Base-by-base conservation (phyloP, 176 grass and related monocot species). In the Cymbopogon citratus region DNA sequence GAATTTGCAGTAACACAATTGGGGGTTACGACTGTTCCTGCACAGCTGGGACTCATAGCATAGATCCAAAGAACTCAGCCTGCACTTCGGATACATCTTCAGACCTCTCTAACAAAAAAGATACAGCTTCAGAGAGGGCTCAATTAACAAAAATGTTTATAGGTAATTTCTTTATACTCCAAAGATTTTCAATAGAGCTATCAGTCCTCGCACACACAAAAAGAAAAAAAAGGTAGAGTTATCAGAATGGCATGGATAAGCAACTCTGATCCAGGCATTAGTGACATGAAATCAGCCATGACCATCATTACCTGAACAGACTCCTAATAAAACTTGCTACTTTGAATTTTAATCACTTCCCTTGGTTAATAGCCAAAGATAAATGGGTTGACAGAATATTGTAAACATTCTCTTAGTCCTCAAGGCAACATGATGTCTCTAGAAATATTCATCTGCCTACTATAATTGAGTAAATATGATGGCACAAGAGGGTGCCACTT, bases 141-240 rank as follows among this genome's bases (percentile, higher is more conserved):
- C 66, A 26, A 73, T n/a, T 80, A 41, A 88, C 76, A 48, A 88
- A 83, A 88, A 45, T 23, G 28, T 88, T 88, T 69, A 66, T 74
- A 88, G 87, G 87, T 88, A 87, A 82, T 71, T 34, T 81, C 21
- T 41, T 44, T 62, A 25, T 12, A 74, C 67, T 43, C 19, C 36
- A 43, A 73, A 33, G 1, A 6, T 56, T 56, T 71, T 83, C 57
- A 44, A 18, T 51, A 26, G 41, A n/a, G n/a, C n/a, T n/a, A n/a
- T n/a, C n/a, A n/a, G n/a, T n/a, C n/a, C n/a, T n/a, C n/a, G n/a
- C n/a, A n/a, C n/a, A n/a, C n/a, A n/a, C n/a, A n/a, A n/a, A n/a
- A n/a, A n/a, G n/a, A n/a, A n/a, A n/a, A n/a, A n/a, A n/a, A n/a
- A n/a, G n/a, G 31, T 33, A 33, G 31, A 19, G 61, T 18, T 51